These are phyloP conservation scores for Fagopyrum tataricum DNA, from an alignment of 148 eudicot species.

Conservation along the genomic window DNA sequence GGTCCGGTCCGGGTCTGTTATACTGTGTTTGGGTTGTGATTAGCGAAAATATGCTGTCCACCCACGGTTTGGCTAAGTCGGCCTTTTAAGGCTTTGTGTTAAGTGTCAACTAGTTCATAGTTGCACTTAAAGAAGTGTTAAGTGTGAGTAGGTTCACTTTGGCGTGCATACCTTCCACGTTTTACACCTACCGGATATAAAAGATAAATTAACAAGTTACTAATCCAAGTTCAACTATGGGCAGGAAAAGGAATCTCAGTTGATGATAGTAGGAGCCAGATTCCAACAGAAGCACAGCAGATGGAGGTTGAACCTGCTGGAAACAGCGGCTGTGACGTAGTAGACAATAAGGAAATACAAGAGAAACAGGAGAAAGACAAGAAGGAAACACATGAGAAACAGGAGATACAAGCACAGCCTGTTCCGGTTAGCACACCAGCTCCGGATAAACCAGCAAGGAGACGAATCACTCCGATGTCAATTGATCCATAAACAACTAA, in stretches of 20 bases:
- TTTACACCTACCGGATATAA: too few species aligned
- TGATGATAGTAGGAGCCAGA: constrained; percentile 15
- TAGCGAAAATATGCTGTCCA: too few species aligned
- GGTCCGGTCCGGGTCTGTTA: too few species aligned
- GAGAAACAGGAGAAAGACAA: constrained; percentile 22
- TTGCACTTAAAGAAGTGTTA: too few species aligned
- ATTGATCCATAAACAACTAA: constrained; percentile 35
- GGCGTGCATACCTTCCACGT: too few species aligned
- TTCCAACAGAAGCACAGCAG: constrained; percentile 21
- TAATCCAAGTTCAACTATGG: neutral
- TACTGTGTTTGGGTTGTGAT: too few species aligned
- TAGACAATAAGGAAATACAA: constrained; percentile 19
- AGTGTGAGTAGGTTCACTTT: too few species aligned
- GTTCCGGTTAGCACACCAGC: constrained; percentile 19
- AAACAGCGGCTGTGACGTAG: constrained; percentile 16
- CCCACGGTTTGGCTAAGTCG: too few species aligned
- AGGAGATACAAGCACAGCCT: constrained; percentile 21
- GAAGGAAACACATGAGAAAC: constrained; percentile 19
- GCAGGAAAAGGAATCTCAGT: constrained; percentile 22
- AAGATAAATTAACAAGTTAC: too few species aligned
- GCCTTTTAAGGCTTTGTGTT: too few species aligned
- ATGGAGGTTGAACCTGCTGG: constrained; percentile 20
- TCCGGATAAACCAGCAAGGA: constrained; percentile 62
- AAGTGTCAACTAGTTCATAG: too few species aligned
- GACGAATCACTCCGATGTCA: constrained; percentile 91